Conservation (phyloP, 2,329 filamentous ascomycete genomes). For the Phialocephala sp. region DNA sequence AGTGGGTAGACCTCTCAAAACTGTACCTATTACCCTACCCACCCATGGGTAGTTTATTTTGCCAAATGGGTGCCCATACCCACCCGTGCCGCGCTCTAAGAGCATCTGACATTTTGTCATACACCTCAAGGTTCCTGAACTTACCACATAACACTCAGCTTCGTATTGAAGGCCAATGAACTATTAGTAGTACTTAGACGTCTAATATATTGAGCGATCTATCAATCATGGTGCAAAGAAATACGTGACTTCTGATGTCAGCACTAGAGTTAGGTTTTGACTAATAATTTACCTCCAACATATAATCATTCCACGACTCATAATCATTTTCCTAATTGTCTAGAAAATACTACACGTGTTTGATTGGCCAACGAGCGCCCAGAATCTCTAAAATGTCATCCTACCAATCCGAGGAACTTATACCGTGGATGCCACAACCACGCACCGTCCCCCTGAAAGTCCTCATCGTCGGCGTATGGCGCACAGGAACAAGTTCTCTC, state of each 20-base stretch:
- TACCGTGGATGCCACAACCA: background rate
- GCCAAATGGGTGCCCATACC: no score
- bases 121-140: background rate
- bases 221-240: background rate
- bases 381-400: background rate
- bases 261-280: background rate
- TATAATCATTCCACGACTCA: background rate
- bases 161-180: background rate
- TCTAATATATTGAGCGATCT: background rate
- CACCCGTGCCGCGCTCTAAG: no score
- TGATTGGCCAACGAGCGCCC: background rate
- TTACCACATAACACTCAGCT: background rate
- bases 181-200: background rate
- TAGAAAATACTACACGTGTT: background rate
- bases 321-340: background rate
- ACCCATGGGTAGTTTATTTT: no score
- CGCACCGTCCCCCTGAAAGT: constrained; percentile 6
- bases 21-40: no score
- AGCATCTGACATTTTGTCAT: no score
- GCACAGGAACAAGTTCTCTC: constrained; percentile 9
- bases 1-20: no score
- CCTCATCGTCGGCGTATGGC: background rate
- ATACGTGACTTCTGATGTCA: background rate
- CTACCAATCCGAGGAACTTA: background rate
- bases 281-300: background rate